Evolutionary conservation across 208 protist species (phyloP).

Genomic region (Tritrichomonas foetus): DNA sequence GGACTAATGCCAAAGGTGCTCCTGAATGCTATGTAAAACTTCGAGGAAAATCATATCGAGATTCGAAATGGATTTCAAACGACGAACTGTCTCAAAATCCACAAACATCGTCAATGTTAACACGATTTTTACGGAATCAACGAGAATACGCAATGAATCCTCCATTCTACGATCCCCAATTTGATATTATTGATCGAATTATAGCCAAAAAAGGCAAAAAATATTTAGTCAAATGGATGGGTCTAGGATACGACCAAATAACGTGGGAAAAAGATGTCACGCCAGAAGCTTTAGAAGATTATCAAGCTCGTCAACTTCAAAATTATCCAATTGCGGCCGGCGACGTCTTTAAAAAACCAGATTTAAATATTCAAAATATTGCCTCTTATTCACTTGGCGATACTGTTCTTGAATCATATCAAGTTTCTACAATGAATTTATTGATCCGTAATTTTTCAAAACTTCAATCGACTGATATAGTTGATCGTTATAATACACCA

Average conservation of each 20-base stretch:
- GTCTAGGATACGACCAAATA: background rate
- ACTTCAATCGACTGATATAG: background rate
- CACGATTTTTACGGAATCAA: background rate
- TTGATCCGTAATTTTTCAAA: background rate
- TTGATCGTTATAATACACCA: too few relatives aligned
- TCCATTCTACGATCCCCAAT: conserved; percentile 13
- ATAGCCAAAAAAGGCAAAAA: background rate
- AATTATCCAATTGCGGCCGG: background rate
- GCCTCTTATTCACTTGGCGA: background rate
- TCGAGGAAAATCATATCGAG: background rate
- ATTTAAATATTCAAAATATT: background rate
- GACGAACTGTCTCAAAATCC: background rate
- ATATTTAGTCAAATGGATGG: background rate
- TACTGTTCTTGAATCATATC: background rate
- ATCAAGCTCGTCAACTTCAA: background rate
- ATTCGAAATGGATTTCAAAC: background rate
- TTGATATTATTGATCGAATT: conserved; percentile 20
- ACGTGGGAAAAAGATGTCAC: background rate
- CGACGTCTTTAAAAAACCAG: background rate
- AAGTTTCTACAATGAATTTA: background rate
- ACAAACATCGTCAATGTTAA: background rate
- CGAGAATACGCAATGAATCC: too few relatives aligned
- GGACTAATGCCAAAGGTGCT: too few relatives aligned
- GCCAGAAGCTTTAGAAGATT: background rate
- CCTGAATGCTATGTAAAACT: background rate